phyloP scores from a whole-genome alignment of 345 rosid genomes.

The Rhodamnia argentea region DNA sequence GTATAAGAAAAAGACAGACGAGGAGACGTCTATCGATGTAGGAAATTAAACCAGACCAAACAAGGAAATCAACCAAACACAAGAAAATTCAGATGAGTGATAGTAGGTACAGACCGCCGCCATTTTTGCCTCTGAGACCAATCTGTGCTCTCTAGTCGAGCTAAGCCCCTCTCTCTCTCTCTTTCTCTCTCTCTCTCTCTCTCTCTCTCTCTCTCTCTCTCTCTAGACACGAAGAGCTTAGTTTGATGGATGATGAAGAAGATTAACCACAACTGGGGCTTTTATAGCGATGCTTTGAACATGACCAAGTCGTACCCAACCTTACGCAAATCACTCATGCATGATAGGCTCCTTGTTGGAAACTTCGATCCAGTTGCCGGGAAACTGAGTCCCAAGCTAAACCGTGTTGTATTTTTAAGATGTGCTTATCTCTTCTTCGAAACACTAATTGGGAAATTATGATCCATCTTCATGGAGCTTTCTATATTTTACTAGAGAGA shows the following conservation, averaged over 20 bases:
- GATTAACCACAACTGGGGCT: background rate
- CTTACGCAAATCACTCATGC: background rate
- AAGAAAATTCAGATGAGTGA: background rate
- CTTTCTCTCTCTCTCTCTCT: background rate
- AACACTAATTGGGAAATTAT: background rate
- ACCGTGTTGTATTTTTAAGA: background rate
- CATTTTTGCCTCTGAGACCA: background rate
- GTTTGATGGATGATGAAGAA: background rate
- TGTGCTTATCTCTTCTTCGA: background rate
- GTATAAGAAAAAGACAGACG: background rate
- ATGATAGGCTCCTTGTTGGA: background rate
- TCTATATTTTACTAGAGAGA: background rate
- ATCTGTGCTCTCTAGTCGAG: background rate
- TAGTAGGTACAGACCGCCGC: background rate
- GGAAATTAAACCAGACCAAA: background rate
- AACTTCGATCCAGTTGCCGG: background rate
- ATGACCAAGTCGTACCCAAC: background rate
- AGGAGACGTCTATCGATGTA: background rate
- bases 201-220: too few relatives aligned
- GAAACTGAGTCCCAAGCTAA: background rate
- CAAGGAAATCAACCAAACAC: background rate
- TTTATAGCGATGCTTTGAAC: background rate
- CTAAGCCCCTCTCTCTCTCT: background rate
- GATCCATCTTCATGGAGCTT: background rate
- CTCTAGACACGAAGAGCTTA: background rate